Percentiles rank a stretch among this genome's conserved stretches.
phyloP scores from a whole-genome alignment of 805 yeast genomes.

The Spathaspora hagerdaliae region DNA sequence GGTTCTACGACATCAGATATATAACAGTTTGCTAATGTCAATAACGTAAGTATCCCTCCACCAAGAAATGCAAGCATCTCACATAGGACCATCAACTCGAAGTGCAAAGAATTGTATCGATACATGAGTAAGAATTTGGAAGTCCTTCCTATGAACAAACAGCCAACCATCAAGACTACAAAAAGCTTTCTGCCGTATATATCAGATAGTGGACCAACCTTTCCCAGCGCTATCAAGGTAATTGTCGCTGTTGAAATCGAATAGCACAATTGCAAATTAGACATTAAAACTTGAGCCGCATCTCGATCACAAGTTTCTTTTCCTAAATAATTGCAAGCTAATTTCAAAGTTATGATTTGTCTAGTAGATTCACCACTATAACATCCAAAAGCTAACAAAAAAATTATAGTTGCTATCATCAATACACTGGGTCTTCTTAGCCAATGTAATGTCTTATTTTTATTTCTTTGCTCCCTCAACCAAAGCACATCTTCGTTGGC shows the following conservation, averaged over 20 bases:
- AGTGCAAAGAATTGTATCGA: slow-evolving; percentile 23
- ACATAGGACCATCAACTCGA: slow-evolving; percentile 37
- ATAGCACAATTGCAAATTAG: slow-evolving; percentile 46
- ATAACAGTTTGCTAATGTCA: slow-evolving; percentile 64
- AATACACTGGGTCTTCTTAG: slow-evolving; percentile 51
- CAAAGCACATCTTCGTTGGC: slow-evolving; percentile 43
- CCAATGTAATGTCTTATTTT: slow-evolving; percentile 48
- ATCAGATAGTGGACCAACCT: slow-evolving; percentile 37
- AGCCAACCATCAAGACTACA: slow-evolving; percentile 15
- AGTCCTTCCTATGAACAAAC: slow-evolving; percentile 18
- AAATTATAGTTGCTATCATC: slow-evolving; percentile 42
- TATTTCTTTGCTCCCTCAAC: slow-evolving; percentile 45
- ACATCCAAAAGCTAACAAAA: slow-evolving; percentile 41
- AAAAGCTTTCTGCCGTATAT: slow-evolving; percentile 32
- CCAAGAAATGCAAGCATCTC: slow-evolving; percentile 46
- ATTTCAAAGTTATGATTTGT: slow-evolving; percentile 30
- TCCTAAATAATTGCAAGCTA: slow-evolving; percentile 23
- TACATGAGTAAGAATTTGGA: slow-evolving; percentile 22
- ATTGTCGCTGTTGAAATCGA: slow-evolving; percentile 41
- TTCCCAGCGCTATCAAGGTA: slow-evolving; percentile 53
- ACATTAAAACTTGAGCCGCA: slow-evolving; percentile 35
- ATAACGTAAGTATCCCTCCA: slow-evolving; percentile 59
- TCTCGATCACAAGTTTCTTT: slow-evolving; percentile 25
- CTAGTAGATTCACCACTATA: slow-evolving; percentile 37
- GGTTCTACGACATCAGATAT: slow-evolving; percentile 71